Base-by-base conservation (phyloP, 2,329 filamentous ascomycete genomes). In the Xylariaceae sp. region DNA sequence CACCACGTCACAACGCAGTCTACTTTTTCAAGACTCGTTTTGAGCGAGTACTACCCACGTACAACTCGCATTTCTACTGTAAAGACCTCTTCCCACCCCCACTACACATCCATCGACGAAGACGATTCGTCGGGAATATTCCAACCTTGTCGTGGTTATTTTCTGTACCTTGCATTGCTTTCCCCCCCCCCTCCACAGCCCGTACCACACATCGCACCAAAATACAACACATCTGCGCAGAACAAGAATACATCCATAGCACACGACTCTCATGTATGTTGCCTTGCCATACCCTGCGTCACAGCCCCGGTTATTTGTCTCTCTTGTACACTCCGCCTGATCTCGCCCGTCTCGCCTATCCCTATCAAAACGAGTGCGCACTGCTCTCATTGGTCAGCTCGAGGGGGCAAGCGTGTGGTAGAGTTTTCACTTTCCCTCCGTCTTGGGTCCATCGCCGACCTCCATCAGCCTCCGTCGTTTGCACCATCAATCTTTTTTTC, bases 331-430 rank as follows among this genome's bases (percentile, higher is more conserved):
- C n/a, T 24, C 36, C 50, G 33, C 29, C 53, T 53, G 43, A 39
- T 50, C 48, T 41, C 49, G 44, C 51, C 46, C 46, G 44, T 45
- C 33, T 46, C 34, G 9, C 39, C 23, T 43, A 9, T 44, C 36
- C 48, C 24, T 48, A 36, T 55, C 49, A 47, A 51, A 56, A 50
- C 33, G 41, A 53, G 48, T 51, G 39, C 28, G 39, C 60, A 4
- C 53, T 53, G 17, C 43, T 58, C 57, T 58, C 46, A 62, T 62
- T 62, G 60, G 60, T 26, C 51, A 28, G 44, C 43, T 40, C n/a
- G n/a, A n/a, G n/a, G 5, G 17, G 14, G 21, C 53, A 48, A 33
- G 45, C 39, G 31, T 60, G 47, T 56, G 60, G 59, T 53, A 58
- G 50, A 58, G 50, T 56, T 60, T 62, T 61, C 45, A 51, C 52